These are phyloP conservation scores for Camellia japonica DNA, from an alignment of 148 eudicot species.

Conservation along the genomic window DNA sequence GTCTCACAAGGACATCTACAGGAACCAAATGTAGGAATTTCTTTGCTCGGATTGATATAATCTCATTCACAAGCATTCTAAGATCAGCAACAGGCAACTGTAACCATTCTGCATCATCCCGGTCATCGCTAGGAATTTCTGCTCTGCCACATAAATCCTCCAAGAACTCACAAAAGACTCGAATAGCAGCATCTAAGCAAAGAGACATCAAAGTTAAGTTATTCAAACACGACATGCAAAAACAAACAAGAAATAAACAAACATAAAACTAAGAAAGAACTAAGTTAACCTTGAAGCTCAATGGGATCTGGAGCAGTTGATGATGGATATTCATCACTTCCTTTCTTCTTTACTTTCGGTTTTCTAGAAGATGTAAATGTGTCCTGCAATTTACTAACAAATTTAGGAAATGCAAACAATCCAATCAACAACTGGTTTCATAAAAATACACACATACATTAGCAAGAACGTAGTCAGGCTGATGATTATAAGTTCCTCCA, in stretches of 20 bases:
- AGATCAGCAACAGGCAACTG: slow-evolving; percentile 64
- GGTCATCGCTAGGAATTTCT: slow-evolving; percentile 70
- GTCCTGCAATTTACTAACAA: slow-evolving; percentile 47
- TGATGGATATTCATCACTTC: slow-evolving; percentile 36
- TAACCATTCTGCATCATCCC: slow-evolving; percentile 76
- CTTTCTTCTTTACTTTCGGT: slow-evolving; percentile 68
- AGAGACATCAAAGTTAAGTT: slow-evolving; percentile 7
- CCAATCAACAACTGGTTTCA: slow-evolving; percentile 3
- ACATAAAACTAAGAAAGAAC: neutral
- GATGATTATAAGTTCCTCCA: slow-evolving; percentile 38
- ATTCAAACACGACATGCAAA: neutral
- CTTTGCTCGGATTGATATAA: slow-evolving; percentile 55
- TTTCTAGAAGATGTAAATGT: slow-evolving; percentile 57
- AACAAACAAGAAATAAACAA: neutral
- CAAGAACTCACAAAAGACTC: slow-evolving; percentile 62
- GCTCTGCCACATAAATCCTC: slow-evolving; percentile 79
- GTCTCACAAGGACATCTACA: slow-evolving; percentile 61
- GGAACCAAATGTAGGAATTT: slow-evolving; percentile 71
- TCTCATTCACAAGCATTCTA: slow-evolving; percentile 64
- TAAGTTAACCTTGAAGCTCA: slow-evolving; percentile 61
- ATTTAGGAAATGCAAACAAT: slow-evolving; percentile 16
- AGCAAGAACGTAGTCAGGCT: slow-evolving; percentile 33
- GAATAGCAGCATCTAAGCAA: slow-evolving; percentile 57
- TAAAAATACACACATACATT: slow-evolving; percentile 37
- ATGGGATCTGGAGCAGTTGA: slow-evolving; percentile 43